Evolutionary conservation across 768 basidiomycete genomes (phyloP).

Genomic region (Rhodosporidiobolus sp.): DNA sequence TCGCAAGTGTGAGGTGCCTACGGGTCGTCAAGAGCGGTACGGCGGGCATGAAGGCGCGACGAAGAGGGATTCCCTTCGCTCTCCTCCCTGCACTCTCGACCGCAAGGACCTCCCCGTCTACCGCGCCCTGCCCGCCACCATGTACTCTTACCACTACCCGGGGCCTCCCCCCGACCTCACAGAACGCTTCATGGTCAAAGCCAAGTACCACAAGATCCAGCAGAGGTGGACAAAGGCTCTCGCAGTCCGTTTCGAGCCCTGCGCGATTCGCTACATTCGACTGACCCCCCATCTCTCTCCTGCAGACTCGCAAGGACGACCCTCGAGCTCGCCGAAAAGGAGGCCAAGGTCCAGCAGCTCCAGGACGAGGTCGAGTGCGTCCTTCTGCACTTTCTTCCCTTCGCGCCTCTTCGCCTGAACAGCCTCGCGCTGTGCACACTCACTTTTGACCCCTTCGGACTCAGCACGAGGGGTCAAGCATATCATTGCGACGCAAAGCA

Average conservation of each 20-base stretch:
- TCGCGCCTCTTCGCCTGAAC: background rate
- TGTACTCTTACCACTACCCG: background rate
- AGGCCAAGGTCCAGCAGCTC: slow-evolving; percentile 39
- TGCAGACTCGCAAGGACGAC: slow-evolving; percentile 26
- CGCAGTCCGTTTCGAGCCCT: slow-evolving; percentile 3
- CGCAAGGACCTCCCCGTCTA: slow-evolving; percentile 30
- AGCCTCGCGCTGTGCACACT: too few relatives aligned
- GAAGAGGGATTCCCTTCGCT: too few relatives aligned
- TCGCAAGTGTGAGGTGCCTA: too few relatives aligned
- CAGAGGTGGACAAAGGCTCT: slow-evolving; percentile 1
- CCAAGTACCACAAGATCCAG: slow-evolving; percentile 20
- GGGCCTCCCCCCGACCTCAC: slow-evolving; percentile 25
- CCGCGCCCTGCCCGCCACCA: background rate
- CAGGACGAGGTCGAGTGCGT: slow-evolving; percentile 41
- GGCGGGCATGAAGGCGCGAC: too few relatives aligned
- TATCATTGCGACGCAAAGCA: too few relatives aligned
- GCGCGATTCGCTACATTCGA: too few relatives aligned
- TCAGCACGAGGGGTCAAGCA: too few relatives aligned
- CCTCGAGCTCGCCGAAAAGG: slow-evolving; percentile 45
- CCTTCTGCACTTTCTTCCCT: background rate
- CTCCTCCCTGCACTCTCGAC: too few relatives aligned
- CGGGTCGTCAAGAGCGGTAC: too few relatives aligned
- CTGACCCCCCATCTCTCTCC: background rate
- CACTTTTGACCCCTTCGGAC: too few relatives aligned
- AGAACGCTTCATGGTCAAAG: slow-evolving; percentile 22